A percentile compares a stretch with the other conserved stretches of the same genome.
Evolutionary conservation across 2,329 filamentous ascomycete species (phyloP).

Genomic region (Teratosphaeria zuluensis): DNA sequence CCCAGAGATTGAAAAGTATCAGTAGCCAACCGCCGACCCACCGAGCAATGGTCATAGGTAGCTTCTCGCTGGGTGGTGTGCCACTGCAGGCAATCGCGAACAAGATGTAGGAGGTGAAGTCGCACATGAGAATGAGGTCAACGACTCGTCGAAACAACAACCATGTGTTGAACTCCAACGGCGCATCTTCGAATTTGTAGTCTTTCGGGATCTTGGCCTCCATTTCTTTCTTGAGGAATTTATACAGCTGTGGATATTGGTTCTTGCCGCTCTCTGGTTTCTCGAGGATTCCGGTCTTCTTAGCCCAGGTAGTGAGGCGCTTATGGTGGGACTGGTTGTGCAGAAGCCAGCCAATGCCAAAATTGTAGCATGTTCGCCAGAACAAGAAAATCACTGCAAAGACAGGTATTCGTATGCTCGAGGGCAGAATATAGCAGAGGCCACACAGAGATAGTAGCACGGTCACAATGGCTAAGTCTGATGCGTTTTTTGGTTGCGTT

Average conservation of each 20-base stretch:
- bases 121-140: constrained; percentile 96
- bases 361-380: constrained; percentile 88
- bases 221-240: constrained; percentile 75
- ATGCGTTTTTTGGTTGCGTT: constrained; percentile 87
- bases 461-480: constrained; percentile 68
- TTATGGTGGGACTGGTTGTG: constrained; percentile 84
- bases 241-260: constrained; percentile 71
- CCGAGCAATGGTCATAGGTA: constrained; percentile 58
- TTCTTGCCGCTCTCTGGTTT: constrained; percentile 71
- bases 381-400: constrained; percentile 81
- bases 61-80: constrained; percentile 61
- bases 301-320: constrained; percentile 77
- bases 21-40: constrained; percentile 71
- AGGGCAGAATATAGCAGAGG: constrained; percentile 63
- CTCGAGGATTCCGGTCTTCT: constrained; percentile 77
- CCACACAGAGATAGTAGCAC: constrained; percentile 69
- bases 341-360: constrained; percentile 83
- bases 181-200: constrained; percentile 86
- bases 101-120: constrained; percentile 92
- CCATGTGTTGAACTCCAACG: constrained; percentile 98
- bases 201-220: constrained; percentile 91
- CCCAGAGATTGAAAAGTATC: constrained; percentile 93
- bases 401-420: constrained; percentile 58
- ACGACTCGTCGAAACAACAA: constrained; percentile 90
- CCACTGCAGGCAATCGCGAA: constrained; percentile 85